These are phyloP conservation scores for Pueraria montana DNA, from an alignment of 306 rosid species.

Conservation along the genomic window DNA sequence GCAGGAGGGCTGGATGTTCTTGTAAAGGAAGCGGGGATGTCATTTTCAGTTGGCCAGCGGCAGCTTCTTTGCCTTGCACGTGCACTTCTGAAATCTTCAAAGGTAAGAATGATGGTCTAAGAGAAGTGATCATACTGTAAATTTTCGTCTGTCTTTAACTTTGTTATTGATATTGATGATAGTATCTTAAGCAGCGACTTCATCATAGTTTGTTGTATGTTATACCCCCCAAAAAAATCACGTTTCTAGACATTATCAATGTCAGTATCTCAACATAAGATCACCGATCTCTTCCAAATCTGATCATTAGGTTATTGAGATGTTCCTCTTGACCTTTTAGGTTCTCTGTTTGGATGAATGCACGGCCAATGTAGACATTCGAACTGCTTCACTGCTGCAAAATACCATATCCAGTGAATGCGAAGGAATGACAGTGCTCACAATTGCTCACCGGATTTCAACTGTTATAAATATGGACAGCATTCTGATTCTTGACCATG, in stretches of 20 bases:
- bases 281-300: not conserved
- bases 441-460: constrained; percentile 97
- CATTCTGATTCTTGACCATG: constrained; percentile 83
- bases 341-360: constrained; percentile 98
- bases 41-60: constrained; percentile 93
- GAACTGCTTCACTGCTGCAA: constrained; percentile 86
- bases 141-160: not conserved
- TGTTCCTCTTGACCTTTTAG: constrained; percentile 48
- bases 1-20: constrained; percentile 82
- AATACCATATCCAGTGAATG: constrained; percentile 79
- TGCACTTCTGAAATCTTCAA: constrained; percentile 88
- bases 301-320: constrained; percentile 30
- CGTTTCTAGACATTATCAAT: constrained; percentile 30
- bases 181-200: constrained; percentile 22
- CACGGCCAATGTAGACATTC: constrained; percentile 89
- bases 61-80: constrained; percentile 99
- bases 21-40: constrained; percentile 76
- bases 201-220: not conserved
- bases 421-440: constrained; percentile 82
- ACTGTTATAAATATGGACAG: constrained; percentile 84
- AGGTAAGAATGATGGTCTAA: constrained; percentile 55
- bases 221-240: not conserved
- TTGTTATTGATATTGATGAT: constrained; percentile 4
- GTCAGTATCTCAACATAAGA: constrained; percentile 32
- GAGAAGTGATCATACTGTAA: constrained; percentile 3